Evolutionary conservation across 1,139 yeast species (phyloP).

Genomic region (Lodderomyces theae): DNA sequence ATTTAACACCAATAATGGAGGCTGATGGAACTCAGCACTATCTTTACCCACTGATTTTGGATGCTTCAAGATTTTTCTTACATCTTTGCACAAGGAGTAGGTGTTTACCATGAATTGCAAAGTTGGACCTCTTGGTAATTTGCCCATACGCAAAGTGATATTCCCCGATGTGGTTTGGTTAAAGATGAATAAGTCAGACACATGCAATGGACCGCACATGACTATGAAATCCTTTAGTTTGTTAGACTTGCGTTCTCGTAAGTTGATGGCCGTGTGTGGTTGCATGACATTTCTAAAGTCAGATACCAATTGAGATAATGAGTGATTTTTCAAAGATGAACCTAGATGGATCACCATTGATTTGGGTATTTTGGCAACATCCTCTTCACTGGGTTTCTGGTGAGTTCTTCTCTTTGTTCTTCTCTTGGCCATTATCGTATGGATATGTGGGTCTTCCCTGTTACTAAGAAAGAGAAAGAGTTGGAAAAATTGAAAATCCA

Average conservation of each 20-base stretch:
- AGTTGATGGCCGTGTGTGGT: conserved; percentile 91
- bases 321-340: conserved; percentile 71
- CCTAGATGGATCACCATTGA: conserved; percentile 94
- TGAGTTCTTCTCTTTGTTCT: conserved; percentile 83
- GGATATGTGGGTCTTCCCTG: no score
- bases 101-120: conserved; percentile 73
- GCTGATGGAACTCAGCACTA: conserved; percentile 61
- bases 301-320: conserved; percentile 76
- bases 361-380: conserved; percentile 71
- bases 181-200: conserved; percentile 81
- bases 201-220: conserved; percentile 97
- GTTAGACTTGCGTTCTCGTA: conserved; percentile 83
- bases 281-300: conserved; percentile 92
- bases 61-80: conserved; percentile 60
- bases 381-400: conserved; percentile 62
- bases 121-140: conserved; percentile 94
- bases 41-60: conserved; percentile 71
- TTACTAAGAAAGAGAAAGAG: no score
- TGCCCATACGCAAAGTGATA: conserved; percentile 77
- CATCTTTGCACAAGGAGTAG: conserved; percentile 83
- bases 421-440: conserved; percentile 40
- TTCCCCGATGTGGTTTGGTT: conserved; percentile 81
- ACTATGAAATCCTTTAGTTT: conserved; percentile 86
- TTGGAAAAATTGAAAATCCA: background rate
- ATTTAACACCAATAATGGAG: conserved; percentile 89